Percentiles rank a stretch among this genome's conserved stretches.
Conservation (phyloP, 306 rosid species). For the Gastrolobium villosum region DNA sequence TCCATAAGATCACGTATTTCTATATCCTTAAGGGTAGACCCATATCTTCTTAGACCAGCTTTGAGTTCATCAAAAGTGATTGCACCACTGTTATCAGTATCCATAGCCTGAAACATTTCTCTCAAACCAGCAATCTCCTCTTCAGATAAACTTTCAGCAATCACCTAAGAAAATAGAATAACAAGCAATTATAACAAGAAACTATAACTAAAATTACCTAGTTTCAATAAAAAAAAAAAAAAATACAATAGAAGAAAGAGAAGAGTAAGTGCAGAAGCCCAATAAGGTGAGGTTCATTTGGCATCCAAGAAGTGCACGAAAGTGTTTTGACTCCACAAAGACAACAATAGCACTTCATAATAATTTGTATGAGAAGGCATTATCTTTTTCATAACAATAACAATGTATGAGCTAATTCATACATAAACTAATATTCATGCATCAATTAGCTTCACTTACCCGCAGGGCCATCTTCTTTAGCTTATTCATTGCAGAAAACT, state of each 20-base stretch:
- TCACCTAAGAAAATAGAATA: slow-evolving; percentile 67
- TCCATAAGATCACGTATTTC: slow-evolving; percentile 98
- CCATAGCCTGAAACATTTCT: slow-evolving; percentile 94
- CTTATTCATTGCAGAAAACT: slow-evolving; percentile 98
- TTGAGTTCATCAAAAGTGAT: slow-evolving; percentile 97
- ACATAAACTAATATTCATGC: slow-evolving; percentile 31
- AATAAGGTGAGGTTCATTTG: slow-evolving; percentile 35
- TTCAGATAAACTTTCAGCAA: slow-evolving; percentile 96
- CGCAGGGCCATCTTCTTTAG: slow-evolving; percentile 99
- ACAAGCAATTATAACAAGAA: slow-evolving; percentile 34
- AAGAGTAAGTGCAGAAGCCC: slow-evolving; percentile 27
- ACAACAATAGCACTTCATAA: slow-evolving; percentile 29
- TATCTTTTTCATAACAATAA: slow-evolving; percentile 43
- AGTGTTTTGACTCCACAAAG: slow-evolving; percentile 27
- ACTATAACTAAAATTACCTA: slow-evolving; percentile 2
- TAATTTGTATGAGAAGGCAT: slow-evolving; percentile 29
- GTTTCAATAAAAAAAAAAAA: slow-evolving; percentile 37
- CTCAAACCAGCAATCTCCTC: slow-evolving; percentile 98
- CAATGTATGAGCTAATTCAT: slow-evolving; percentile 17
- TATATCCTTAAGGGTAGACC: slow-evolving; percentile 89
- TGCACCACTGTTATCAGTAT: slow-evolving; percentile 95
- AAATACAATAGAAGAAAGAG: slow-evolving; percentile 31
- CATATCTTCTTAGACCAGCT: slow-evolving; percentile 96
- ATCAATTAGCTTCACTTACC: slow-evolving; percentile 62
- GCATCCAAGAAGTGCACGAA: slow-evolving; percentile 37